Evolutionary conservation across 2,329 filamentous ascomycete species (phyloP), one percentile per base, ranked within the genome.

Genomic region (Colletotrichum sp.): DNA sequence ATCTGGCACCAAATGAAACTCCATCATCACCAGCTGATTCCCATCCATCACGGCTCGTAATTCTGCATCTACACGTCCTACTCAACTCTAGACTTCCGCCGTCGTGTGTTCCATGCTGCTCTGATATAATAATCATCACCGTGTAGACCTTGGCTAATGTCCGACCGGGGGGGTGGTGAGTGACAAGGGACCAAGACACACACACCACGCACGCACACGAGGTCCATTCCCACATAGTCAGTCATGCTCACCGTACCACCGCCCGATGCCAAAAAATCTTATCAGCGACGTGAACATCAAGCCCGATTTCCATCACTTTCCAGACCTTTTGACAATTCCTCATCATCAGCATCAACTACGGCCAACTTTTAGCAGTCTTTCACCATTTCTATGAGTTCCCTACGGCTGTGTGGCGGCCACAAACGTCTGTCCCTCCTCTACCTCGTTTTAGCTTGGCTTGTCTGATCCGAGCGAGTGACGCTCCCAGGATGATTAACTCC

Each of bases 391-490:
- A 15, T 10, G 57, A 59, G 69, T 76, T 76, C 55, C 30, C 13
- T 32, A 6, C n/a, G 15, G 24, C 32, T 24, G 44, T 16, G 60
- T 72, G 69, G 44, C 28, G 30, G 32, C 13, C 24, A 49, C 32
- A 34, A 28, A 66, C 3, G 28, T 21, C 64, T 71, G 28, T 60
- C 62, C 26, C 26, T 30, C 32, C 67, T 73, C 60, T 65, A 36
- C 62, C 24, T 60, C 30, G 63, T 63, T 44, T 64, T 64, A 55
- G 73, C 73, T 73, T 75, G 62, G 69, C 72, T 52, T 67, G 72
- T 72, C 69, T 55, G 69, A 76, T 76, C 73, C 73, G 63, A 76
- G 69, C 70, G 64, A 69, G 55, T 69, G 70, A 76, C 73, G 73
- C 57, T 73, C 70, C 73, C 70, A 68, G 73, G 69, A 68, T 69